Evolutionary conservation across 768 basidiomycete species (phyloP).

Genomic region (Suillus weaverae): DNA sequence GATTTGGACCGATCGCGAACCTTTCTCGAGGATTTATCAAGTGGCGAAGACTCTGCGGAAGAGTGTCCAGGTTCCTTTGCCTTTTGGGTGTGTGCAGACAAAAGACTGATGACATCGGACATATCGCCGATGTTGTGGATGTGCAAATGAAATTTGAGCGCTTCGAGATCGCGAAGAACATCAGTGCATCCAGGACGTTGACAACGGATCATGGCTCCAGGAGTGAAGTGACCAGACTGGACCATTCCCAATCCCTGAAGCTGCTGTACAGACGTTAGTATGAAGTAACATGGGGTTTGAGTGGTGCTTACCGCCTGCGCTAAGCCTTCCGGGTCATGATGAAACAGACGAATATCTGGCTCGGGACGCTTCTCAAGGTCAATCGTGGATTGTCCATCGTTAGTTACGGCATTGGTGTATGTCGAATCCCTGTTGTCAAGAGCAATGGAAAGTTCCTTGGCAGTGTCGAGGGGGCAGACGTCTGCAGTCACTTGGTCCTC

Average conservation of each 20-base stretch:
- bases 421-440: slow-evolving; percentile 28
- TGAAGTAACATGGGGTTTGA: slow-evolving; percentile 7
- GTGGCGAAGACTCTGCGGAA: not conserved
- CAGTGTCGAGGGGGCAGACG: not conserved
- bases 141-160: slow-evolving; percentile 53
- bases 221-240: slow-evolving; percentile 25
- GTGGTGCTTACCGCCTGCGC: slow-evolving; percentile 38
- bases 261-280: slow-evolving; percentile 16
- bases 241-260: slow-evolving; percentile 28
- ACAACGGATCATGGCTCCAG: slow-evolving; percentile 40
- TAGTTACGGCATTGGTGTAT: slow-evolving; percentile 21
- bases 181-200: slow-evolving; percentile 46
- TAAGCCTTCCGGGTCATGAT: slow-evolving; percentile 38
- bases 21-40: slow-evolving; percentile 4
- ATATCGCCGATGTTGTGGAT: slow-evolving; percentile 53
- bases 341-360: slow-evolving; percentile 35
- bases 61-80: not conserved
- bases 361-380: slow-evolving; percentile 34
- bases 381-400: slow-evolving; percentile 19
- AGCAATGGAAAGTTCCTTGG: slow-evolving; percentile 18
- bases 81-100: not conserved
- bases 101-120: not conserved
- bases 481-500: slow-evolving; percentile 1
- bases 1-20: slow-evolving; percentile 21
- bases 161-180: slow-evolving; percentile 41